phyloP scores from a whole-genome alignment of 2,329 filamentous ascomycete genomes.

The Clarireedia monteithiana region DNA sequence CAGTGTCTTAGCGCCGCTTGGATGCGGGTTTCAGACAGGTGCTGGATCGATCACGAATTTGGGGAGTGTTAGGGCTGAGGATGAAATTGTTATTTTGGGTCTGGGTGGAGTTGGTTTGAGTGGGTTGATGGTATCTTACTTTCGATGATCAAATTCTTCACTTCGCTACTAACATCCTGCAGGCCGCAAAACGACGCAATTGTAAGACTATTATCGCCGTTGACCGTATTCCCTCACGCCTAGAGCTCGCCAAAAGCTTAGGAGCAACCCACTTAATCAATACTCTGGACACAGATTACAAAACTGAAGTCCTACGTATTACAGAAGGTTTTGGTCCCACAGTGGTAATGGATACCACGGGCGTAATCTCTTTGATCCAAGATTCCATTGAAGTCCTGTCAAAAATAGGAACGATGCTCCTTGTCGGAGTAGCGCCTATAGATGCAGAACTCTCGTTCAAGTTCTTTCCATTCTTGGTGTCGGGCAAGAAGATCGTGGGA shows the following conservation, averaged over 20 bases:
- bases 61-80: constrained; percentile 13
- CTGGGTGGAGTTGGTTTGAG: constrained; percentile 29
- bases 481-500: constrained; percentile 1
- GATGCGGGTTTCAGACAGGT: constrained; percentile 30
- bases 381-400: constrained; percentile 11
- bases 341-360: constrained; percentile 14
- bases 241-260: constrained; percentile 21
- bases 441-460: neutral
- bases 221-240: constrained; percentile 18
- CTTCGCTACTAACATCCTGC: neutral
- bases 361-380: neutral
- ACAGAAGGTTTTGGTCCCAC: neutral
- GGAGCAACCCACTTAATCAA: constrained; percentile 25
- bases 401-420: constrained; percentile 18
- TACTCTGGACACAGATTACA: constrained; percentile 5
- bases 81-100: constrained; percentile 27
- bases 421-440: constrained; percentile 7
- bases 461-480: neutral
- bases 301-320: constrained; percentile 10
- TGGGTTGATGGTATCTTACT: constrained; percentile 25
- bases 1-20: constrained; percentile 25
- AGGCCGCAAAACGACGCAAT: constrained; percentile 19
- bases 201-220: constrained; percentile 24
- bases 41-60: constrained; percentile 25
- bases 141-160: too few relatives aligned